phyloP scores from a whole-genome alignment of 169 alveolate genomes.

The Cryptosporidium meleagridis region DNA sequence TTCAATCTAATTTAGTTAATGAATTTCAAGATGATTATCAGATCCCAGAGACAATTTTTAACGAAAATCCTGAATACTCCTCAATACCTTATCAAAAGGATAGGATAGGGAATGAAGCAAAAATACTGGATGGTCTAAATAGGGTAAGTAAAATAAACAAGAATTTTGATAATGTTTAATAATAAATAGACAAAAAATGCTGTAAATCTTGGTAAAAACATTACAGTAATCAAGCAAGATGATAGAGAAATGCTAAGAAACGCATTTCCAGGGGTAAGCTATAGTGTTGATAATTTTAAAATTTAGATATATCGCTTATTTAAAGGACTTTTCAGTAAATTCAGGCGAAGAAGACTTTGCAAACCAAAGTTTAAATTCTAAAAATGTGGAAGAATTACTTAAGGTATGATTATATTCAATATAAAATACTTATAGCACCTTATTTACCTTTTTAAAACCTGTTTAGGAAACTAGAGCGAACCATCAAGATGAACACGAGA shows the following conservation, averaged over 20 bases:
- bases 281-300: neutral
- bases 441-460: neutral
- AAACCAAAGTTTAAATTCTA: neutral
- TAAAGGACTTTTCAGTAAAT: constrained; percentile 2
- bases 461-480: constrained; percentile 31
- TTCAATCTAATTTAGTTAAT: neutral
- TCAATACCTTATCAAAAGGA: neutral
- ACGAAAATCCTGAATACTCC: neutral
- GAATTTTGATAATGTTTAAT: neutral
- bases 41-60: neutral
- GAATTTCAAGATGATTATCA: neutral
- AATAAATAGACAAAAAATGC: constrained; percentile 54
- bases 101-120: neutral
- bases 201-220: constrained; percentile 29
- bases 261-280: constrained; percentile 67
- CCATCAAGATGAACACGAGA: constrained; percentile 54
- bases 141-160: constrained; percentile 17
- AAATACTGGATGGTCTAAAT: constrained; percentile 18
- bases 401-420: constrained; percentile 12
- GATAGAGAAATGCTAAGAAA: constrained; percentile 43
- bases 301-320: neutral
- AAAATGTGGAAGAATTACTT: constrained; percentile 13
- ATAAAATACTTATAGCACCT: neutral
- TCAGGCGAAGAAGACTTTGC: neutral
- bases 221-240: constrained; percentile 20